Conservation (phyloP, 1,284 basidiomycete species). For the Ganoderma sp. region DNA sequence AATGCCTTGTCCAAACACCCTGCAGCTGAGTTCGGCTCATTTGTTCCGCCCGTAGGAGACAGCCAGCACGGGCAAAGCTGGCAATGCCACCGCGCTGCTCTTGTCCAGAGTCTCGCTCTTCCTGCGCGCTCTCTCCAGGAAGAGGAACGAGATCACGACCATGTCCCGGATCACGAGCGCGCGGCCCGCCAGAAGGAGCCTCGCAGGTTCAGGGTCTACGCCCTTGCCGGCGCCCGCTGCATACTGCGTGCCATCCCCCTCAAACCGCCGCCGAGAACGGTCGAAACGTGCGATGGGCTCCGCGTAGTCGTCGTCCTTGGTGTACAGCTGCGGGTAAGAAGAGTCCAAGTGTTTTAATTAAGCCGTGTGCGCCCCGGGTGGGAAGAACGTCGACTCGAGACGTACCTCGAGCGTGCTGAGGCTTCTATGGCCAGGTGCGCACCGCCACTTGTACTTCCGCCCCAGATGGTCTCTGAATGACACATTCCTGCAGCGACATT, state of each 20-base stretch:
- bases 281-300: slow-evolving; percentile 1
- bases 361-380: slow-evolving; percentile 3
- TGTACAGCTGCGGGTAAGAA: slow-evolving; percentile 2
- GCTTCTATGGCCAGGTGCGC: not conserved
- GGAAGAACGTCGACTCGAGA: not conserved
- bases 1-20: not conserved
- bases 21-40: not conserved
- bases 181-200: slow-evolving; percentile 40
- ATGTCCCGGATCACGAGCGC: slow-evolving; percentile 45
- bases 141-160: slow-evolving; percentile 47
- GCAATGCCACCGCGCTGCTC: not conserved
- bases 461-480: slow-evolving; percentile 42
- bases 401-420: not conserved
- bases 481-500: not conserved
- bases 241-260: not conserved
- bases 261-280: slow-evolving; percentile 1
- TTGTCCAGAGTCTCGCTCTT: not conserved
- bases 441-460: slow-evolving; percentile 47
- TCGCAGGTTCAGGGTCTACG: slow-evolving; percentile 27
- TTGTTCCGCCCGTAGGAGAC: not conserved
- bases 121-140: slow-evolving; percentile 41
- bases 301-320: slow-evolving; percentile 4
- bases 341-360: not conserved
- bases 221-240: not conserved
- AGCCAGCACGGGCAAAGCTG: not conserved